Percentiles rank a stretch among this genome's conserved stretches.
Evolutionary conservation across 179 eudicot species (phyloP).

Genomic region (Heliamphora pulchella): DNA sequence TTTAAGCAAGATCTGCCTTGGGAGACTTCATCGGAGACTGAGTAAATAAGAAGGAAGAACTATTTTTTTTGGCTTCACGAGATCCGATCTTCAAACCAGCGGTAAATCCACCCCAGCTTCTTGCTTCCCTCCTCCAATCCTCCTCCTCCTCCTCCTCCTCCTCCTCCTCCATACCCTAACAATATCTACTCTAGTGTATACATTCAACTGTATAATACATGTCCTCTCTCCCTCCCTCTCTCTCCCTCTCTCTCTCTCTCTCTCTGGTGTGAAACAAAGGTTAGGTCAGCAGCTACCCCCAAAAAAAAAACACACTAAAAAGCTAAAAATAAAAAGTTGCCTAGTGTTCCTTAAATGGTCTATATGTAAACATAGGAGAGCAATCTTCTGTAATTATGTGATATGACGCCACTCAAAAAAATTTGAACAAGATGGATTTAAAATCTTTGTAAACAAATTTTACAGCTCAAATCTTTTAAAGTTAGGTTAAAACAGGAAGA

Average conservation of each 20-base stretch:
- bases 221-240: too few species aligned
- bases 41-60: background rate
- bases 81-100: slow-evolving; percentile 28
- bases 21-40: slow-evolving; percentile 21
- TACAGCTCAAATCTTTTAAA: slow-evolving; percentile 2
- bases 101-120: slow-evolving; percentile 2
- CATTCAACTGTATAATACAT: too few species aligned
- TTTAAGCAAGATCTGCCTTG: slow-evolving; percentile 47
- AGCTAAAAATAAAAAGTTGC: too few species aligned
- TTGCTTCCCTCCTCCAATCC: background rate
- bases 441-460: background rate
- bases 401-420: background rate
- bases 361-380: too few species aligned
- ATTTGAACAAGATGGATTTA: background rate
- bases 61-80: slow-evolving; percentile 29
- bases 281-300: too few species aligned
- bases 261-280: too few species aligned
- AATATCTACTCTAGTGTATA: too few species aligned
- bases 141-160: slow-evolving; percentile 12
- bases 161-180: too few species aligned
- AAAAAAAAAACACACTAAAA: too few species aligned
- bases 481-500: background rate
- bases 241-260: too few species aligned
- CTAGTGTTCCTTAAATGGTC: too few species aligned
- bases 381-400: background rate